Base-by-base conservation (phyloP, 1,139 yeast genomes). In the Blastobotrys malaysiensis region DNA sequence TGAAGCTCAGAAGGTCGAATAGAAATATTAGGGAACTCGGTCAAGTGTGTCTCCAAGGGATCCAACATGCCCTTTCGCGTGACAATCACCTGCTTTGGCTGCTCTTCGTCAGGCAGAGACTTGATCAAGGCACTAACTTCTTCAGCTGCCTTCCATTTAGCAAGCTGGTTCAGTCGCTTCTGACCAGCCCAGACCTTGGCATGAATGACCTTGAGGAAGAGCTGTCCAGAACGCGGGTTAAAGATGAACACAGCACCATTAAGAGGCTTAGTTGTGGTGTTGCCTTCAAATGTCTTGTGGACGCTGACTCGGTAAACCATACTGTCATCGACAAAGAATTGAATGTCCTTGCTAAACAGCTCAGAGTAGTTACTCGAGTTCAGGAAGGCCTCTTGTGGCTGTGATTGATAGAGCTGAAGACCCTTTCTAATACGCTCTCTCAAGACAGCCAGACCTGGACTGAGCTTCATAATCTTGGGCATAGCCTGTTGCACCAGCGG, bases 121-220 rank as follows among this genome's bases (percentile, higher is more conserved):
- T 97, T 78, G 22, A 93, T 80, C 60, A 93, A 75, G 0, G 97
- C 96, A 9, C 97, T 93, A 22, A 90, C 96, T 72, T 93, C 99
- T 71, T 95, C 99, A 0, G 99, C 99, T 1, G 98, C 86, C 69
- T 93, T 93, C 99, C 99, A 95, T 68, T 93, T 93, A 0, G 98
- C 95, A 59, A 95, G 75, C 68, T 93, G 98, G 26, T 96, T 88
- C 61, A 93, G 77, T 64, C 98, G 86, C 65, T 90, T 91, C 69
- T 95, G 98, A 14, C 99, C 99, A 1, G 97, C 86, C 96, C 97
- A 95, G 1, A 90, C 96, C 6, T 96, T 87, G 0, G 96, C 89
- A 65, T 93, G 99, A 57, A 95, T 89, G 52, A 93, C 81, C 66
- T 89, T 90, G 71, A 93, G 76, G 67, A 87, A 90, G 46, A 93